Evolutionary conservation across 2,329 filamentous ascomycete species (phyloP), one percentile per base, ranked within the genome.

Genomic region (Stenocarpella maydis): DNA sequence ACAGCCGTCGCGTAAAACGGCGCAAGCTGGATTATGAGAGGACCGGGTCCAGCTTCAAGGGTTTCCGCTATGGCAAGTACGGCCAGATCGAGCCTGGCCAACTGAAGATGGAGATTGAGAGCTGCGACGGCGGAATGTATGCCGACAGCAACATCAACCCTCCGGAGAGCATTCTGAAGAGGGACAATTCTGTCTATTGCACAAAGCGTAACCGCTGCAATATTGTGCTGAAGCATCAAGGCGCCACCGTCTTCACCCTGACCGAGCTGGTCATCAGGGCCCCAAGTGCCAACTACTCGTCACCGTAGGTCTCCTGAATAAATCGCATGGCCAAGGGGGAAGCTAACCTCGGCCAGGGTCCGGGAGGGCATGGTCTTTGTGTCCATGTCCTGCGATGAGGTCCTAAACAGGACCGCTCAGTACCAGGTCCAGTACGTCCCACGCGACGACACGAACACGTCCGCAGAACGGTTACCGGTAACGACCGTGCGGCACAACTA

Each of bases 281-380:
- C 12, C 95, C 95, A 0, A 89, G 90, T 43, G 83, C 87, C 52
- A 92, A 93, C 65, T 97, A 94, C 79, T 95, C 94, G 71, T 91
- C 93, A 74, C 94, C 94, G 92, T 97, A 88, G 80, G 93, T 88
- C 69, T 67, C 34, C 24, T 9, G 21, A 14, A 10, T 2, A 24
- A 4, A 21, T 17, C 31, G 37, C 31, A n/a, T 28, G 24, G 12
- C 6, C 3, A 4, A 19, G 2, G 8, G 34, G 8, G 24, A 72
- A 71, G 68, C 68, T 71, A 65, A 69, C 69, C 71, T 64, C 67
- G 67, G 55, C 68, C 77, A 95, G 93, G 66, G 91, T 97, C 65
- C 91, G 95, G 80, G 92, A 97, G 85, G 95, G 96, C 53, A 91
- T 98, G 86, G 88, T 98, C 1, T 98, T 98, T 76, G 87, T 98